phyloP scores from a whole-genome alignment of 2,329 filamentous ascomycete genomes.

The Aspergillus ruber region DNA sequence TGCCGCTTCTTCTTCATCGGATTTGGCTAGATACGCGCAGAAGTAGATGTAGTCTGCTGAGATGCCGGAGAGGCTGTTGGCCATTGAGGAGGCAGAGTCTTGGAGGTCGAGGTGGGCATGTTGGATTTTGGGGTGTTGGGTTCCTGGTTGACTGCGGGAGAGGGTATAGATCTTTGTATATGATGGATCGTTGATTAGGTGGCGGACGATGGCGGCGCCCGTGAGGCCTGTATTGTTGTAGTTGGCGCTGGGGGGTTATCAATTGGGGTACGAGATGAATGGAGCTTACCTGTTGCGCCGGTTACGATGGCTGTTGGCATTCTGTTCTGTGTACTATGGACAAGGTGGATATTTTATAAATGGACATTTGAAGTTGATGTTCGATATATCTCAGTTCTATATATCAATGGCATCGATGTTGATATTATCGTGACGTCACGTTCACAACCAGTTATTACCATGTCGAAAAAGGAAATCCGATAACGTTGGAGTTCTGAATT shows the following conservation, averaged over 20 bases:
- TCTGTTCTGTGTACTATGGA: background rate
- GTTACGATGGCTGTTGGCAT: slow-evolving; percentile 3
- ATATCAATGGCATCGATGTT: background rate
- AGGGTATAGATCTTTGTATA: slow-evolving; percentile 36
- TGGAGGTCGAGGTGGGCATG: slow-evolving; percentile 36
- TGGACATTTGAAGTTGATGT: too few relatives aligned
- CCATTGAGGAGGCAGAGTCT: slow-evolving; percentile 29
- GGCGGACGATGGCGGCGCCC: slow-evolving; percentile 35
- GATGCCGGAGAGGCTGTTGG: slow-evolving; percentile 29
- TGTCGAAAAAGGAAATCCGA: background rate
- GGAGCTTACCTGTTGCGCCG: slow-evolving; percentile 1
- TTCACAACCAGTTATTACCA: too few relatives aligned
- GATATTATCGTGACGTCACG: background rate
- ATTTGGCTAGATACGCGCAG: slow-evolving; percentile 37
- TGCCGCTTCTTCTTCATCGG: slow-evolving; percentile 29
- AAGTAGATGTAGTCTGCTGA: slow-evolving; percentile 40
- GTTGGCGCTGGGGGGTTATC: background rate
- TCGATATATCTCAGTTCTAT: too few relatives aligned
- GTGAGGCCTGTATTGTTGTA: slow-evolving; percentile 30
- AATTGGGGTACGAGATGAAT: background rate
- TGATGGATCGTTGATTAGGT: slow-evolving; percentile 29
- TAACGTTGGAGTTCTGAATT: background rate
- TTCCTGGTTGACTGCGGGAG: slow-evolving; percentile 35
- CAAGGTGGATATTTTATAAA: background rate
- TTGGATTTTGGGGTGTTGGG: slow-evolving; percentile 29